Evolutionary conservation across 2,329 filamentous ascomycete genomes (phyloP), one percentile per base, ranked within the genome.

Genomic region (Fusarium drepaniforme): DNA sequence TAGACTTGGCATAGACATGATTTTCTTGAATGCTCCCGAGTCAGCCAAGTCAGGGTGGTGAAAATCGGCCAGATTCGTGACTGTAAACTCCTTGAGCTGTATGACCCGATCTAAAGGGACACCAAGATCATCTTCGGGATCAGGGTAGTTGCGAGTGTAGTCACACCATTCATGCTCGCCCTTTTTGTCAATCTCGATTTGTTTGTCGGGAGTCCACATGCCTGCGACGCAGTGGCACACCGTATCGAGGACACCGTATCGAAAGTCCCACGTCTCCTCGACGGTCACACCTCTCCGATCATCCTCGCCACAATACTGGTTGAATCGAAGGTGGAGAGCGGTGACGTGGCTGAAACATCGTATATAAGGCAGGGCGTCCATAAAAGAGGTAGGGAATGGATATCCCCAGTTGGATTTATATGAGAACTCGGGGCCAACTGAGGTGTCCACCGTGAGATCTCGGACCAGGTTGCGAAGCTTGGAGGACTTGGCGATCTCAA

Each of bases 361-460:
- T n/a, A 75, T 3, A 21, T 64, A 73, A 15, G 67, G 64, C 18
- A 76, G 33, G 3, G 72, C 42, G 8, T 70, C 42, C 40, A 75
- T 35, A 8, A 76, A 74, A 2, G 23, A 35, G 3, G 18, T 16
- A 1, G 68, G 66, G 7, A 56, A 23, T 2, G 25, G 35, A 25
- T 75, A 72, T 5, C 12, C 4, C 2, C 44, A 8, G 40, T 67
- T 61, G 6, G 8, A 4, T 4, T 53, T 30, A 42, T 71, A 70
- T 2, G 11, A 1, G 15, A 46, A 68, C 3, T 58, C 64, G 9
- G 42, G 40, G 3, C 59, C 67, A 49, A 74, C 49, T 21, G 56
- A 68, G 28, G 68, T 76, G 25, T 75, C 71, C 13, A 71, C 16
- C 1, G 68, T 73, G 21, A 76, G 66, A 5, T 73, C 70, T 5